These are phyloP conservation scores for Epichloe festucae DNA, from an alignment of 2,329 filamentous ascomycete species.

Conservation along the genomic window DNA sequence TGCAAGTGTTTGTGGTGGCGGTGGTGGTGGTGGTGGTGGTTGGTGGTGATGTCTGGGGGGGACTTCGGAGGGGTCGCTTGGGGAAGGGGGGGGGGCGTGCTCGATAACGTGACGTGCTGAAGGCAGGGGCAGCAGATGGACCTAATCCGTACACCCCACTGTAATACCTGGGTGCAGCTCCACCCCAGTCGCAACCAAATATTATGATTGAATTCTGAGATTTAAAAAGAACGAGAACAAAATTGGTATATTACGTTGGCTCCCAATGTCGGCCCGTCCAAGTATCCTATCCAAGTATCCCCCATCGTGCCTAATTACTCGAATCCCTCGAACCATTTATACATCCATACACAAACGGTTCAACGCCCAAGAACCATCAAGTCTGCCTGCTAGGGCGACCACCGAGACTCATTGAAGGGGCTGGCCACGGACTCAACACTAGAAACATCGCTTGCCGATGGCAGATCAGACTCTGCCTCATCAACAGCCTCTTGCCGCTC, in stretches of 20 bases:
- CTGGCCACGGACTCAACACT: slow-evolving; percentile 24
- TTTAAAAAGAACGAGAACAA: too few species aligned
- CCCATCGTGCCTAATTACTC: too few species aligned
- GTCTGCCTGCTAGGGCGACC: neutral
- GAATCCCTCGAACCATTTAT: neutral
- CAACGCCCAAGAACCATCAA: neutral
- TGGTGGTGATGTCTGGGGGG: neutral
- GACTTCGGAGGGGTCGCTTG: too few species aligned
- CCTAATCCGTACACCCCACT: too few species aligned
- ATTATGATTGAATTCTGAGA: too few species aligned
- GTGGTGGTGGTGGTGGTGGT: neutral
- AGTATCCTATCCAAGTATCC: too few species aligned
- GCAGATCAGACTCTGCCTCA: slow-evolving; percentile 22
- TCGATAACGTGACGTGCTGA: slow-evolving; percentile 7
- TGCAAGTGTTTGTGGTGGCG: slow-evolving; percentile 1
- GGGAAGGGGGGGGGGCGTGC: too few species aligned
- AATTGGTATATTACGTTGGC: too few species aligned
- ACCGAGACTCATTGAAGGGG: slow-evolving; percentile 8
- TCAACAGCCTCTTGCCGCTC: slow-evolving; percentile 17
- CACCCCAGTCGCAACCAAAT: too few species aligned
- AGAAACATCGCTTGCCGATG: slow-evolving; percentile 24
- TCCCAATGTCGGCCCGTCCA: too few species aligned
- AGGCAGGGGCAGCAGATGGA: neutral
- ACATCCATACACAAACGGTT: neutral
- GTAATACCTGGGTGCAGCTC: too few species aligned